phyloP scores from a whole-genome alignment of 1,284 basidiomycete genomes.

The Naganishia albida region DNA sequence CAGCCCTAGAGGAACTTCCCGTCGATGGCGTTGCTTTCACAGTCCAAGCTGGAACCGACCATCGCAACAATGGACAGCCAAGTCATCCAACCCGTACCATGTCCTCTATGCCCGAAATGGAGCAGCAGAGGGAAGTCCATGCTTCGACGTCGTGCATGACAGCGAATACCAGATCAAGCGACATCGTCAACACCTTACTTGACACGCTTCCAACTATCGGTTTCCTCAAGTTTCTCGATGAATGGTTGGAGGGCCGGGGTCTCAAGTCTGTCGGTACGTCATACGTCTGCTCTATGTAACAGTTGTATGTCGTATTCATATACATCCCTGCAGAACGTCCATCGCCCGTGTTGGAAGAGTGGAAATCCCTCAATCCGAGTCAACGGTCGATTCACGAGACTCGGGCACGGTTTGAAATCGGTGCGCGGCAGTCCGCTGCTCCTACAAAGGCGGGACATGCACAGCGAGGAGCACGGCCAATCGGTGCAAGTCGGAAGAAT shows the following conservation, averaged over 20 bases:
- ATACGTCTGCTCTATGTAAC: background rate
- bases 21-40: conserved; percentile 5
- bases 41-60: background rate
- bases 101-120: background rate
- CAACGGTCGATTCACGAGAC: conserved; percentile 12
- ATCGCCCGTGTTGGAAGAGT: conserved; percentile 8
- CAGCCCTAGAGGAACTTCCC: conserved; percentile 5
- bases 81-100: background rate
- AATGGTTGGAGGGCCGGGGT: conserved; percentile 19
- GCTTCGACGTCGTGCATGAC: background rate
- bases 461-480: background rate
- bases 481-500: background rate
- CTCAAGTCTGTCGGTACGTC: conserved; percentile 17
- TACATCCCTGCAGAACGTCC: background rate
- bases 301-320: background rate
- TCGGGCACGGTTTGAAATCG: background rate
- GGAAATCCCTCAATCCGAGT: conserved; percentile 1
- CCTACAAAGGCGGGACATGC: background rate
- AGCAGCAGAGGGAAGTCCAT: background rate
- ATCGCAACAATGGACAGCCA: background rate
- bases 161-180: background rate
- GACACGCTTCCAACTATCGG: conserved; percentile 5
- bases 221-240: conserved; percentile 19
- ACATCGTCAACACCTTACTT: conserved; percentile 1
- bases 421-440: background rate